phyloP scores from a whole-genome alignment of 2,329 filamentous ascomycete species.

The Colletotrichum sp. region DNA sequence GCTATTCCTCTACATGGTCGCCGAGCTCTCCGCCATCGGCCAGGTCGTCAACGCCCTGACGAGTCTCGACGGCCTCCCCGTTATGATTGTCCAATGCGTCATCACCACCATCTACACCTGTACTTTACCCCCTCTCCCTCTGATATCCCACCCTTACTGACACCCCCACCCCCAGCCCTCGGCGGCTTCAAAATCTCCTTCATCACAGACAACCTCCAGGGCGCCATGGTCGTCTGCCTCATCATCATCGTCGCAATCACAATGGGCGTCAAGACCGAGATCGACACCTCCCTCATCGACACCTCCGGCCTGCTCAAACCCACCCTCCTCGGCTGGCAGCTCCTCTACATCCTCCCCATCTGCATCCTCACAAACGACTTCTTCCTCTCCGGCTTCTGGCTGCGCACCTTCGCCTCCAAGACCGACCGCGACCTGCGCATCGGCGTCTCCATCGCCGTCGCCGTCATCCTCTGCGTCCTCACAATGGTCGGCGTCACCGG shows the following conservation, averaged over 20 bases:
- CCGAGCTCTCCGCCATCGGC: constrained; percentile 80
- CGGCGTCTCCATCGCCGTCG: constrained; percentile 72
- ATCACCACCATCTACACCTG: constrained; percentile 86
- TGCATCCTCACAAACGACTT: constrained; percentile 86
- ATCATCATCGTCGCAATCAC: constrained; percentile 79
- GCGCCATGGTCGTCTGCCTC: constrained; percentile 76
- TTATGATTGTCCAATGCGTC: constrained; percentile 77
- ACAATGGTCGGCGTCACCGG: constrained; percentile 76
- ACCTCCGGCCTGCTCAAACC: constrained; percentile 72
- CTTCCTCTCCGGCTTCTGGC: constrained; percentile 85
- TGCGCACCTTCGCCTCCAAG: constrained; percentile 80
- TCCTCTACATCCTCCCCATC: constrained; percentile 83
- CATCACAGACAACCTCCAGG: constrained; percentile 83
- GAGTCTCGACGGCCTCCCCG: constrained; percentile 74
- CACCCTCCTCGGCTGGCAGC: constrained; percentile 80
- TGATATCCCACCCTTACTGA: too few species aligned
- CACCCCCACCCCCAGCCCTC: constrained; percentile 35
- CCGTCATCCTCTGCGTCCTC: constrained; percentile 70
- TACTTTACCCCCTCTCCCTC: constrained; percentile 40
- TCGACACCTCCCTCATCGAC: constrained; percentile 71
- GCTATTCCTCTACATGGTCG: constrained; percentile 86
- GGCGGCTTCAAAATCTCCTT: constrained; percentile 87
- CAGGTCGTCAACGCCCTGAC: constrained; percentile 79
- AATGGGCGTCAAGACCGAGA: constrained; percentile 76
- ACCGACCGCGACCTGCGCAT: constrained; percentile 81